Conservation (phyloP, 1,284 basidiomycete species). For the Apiotrichum siamense region DNA sequence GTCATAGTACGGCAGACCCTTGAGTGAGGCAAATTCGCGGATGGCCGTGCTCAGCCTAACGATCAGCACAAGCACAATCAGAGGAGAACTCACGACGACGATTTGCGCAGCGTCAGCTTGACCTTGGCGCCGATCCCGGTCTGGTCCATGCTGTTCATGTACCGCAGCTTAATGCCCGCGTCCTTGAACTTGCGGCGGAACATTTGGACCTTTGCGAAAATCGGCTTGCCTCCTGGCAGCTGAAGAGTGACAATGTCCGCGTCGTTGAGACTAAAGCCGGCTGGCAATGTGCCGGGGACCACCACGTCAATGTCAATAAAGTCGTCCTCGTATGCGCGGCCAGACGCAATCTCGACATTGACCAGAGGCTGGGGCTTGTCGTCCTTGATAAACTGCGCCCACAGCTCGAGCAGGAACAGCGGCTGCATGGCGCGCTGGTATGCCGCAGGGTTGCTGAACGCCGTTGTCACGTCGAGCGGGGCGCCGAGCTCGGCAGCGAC, state of each 20-base stretch:
- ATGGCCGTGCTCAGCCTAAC: conserved; percentile 79
- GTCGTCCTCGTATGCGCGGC: conserved; percentile 48
- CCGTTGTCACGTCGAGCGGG: conserved; percentile 56
- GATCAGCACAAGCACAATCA: background rate
- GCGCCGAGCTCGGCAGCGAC: conserved; percentile 41
- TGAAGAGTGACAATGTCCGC: conserved; percentile 74
- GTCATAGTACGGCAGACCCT: conserved; percentile 77
- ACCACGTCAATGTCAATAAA: conserved; percentile 42
- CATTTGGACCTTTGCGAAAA: conserved; percentile 72
- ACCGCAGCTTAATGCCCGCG: conserved; percentile 49
- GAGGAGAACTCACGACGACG: conserved; percentile 64
- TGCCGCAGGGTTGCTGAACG: conserved; percentile 61
- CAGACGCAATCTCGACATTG: conserved; percentile 59
- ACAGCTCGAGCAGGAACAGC: conserved; percentile 82
- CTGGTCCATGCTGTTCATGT: conserved; percentile 47
- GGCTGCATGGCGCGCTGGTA: conserved; percentile 78
- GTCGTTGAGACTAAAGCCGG: conserved; percentile 70
- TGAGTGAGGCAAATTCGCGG: conserved; percentile 84
- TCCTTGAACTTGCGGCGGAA: conserved; percentile 56
- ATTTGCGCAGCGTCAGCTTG: conserved; percentile 69
- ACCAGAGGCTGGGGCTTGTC: conserved; percentile 58
- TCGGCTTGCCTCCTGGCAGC: conserved; percentile 50
- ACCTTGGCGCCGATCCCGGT: conserved; percentile 49
- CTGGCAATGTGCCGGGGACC: conserved; percentile 53
- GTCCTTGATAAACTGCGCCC: conserved; percentile 81